Evolutionary conservation across 257 asterid genomes (phyloP).

Genomic region (Mentha longifolia): DNA sequence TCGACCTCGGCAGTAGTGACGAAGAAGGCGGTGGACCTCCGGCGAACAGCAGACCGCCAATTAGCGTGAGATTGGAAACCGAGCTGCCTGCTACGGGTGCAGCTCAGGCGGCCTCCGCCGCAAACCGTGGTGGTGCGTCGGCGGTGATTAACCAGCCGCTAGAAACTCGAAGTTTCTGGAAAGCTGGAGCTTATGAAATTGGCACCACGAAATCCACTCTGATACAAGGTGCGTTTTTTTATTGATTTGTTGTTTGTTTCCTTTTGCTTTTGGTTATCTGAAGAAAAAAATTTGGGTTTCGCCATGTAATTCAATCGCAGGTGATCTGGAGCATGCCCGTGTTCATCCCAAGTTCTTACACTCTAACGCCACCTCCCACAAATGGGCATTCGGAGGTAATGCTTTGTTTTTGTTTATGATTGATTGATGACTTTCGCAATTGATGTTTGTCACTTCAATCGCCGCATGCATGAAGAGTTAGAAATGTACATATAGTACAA

Average conservation of each 20-base stretch:
- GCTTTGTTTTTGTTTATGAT: neutral
- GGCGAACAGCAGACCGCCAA: conserved; percentile 20
- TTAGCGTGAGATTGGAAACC: conserved; percentile 31
- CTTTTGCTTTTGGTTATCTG: neutral
- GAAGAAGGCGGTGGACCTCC: conserved; percentile 48
- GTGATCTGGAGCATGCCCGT: conserved; percentile 91
- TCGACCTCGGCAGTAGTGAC: conserved; percentile 81
- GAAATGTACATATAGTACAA: neutral
- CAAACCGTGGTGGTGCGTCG: conserved; percentile 28
- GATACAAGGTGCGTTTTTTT: conserved; percentile 45
- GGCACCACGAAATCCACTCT: conserved; percentile 44
- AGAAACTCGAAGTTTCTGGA: conserved; percentile 89
- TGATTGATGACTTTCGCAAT: conserved; percentile 14
- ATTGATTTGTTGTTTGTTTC: neutral
- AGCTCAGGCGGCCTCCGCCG: conserved; percentile 32
- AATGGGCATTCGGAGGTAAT: conserved; percentile 97
- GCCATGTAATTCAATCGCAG: conserved; percentile 43
- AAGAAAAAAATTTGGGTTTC: neutral
- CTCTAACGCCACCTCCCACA: conserved; percentile 94
- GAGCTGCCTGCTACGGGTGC: conserved; percentile 33
- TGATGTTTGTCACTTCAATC: neutral
- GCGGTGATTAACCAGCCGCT: conserved; percentile 43
- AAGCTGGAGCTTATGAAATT: conserved; percentile 76
- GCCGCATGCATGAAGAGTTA: conserved; percentile 20
- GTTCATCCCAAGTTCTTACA: conserved; percentile 95